phyloP scores from a whole-genome alignment of 345 rosid species.

The Melaleuca alternifolia region DNA sequence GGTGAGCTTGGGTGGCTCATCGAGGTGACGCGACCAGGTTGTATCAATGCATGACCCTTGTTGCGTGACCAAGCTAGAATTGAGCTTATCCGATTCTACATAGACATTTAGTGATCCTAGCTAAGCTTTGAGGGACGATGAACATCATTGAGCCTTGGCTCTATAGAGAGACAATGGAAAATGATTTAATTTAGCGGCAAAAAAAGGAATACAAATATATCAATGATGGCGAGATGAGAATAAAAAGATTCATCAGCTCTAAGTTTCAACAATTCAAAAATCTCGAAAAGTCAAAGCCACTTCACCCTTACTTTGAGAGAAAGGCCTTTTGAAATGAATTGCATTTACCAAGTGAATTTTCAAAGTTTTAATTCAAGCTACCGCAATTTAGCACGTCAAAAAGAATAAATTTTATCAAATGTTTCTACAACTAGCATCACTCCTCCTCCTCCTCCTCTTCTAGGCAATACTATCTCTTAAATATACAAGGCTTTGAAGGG shows the following conservation, averaged over 20 bases:
- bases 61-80: background rate
- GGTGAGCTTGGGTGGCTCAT: background rate
- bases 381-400: rapidly evolving
- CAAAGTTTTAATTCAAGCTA: background rate
- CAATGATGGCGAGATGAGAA: background rate
- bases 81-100: background rate
- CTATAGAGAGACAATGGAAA: background rate
- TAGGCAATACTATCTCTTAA: background rate
- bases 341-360: background rate
- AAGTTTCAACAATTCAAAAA: background rate
- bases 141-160: background rate
- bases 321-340: background rate
- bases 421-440: background rate
- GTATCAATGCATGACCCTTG: background rate
- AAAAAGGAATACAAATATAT: background rate
- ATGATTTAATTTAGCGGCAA: no score
- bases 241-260: background rate
- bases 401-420: background rate
- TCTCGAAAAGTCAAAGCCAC: background rate
- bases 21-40: background rate
- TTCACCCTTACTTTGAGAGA: background rate
- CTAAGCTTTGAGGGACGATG: background rate
- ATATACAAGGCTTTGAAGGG: background rate
- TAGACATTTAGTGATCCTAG: rapidly evolving
- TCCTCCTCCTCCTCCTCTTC: background rate